phyloP scores from a whole-genome alignment of 805 yeast genomes.

The Spathaspora hagerdaliae region DNA sequence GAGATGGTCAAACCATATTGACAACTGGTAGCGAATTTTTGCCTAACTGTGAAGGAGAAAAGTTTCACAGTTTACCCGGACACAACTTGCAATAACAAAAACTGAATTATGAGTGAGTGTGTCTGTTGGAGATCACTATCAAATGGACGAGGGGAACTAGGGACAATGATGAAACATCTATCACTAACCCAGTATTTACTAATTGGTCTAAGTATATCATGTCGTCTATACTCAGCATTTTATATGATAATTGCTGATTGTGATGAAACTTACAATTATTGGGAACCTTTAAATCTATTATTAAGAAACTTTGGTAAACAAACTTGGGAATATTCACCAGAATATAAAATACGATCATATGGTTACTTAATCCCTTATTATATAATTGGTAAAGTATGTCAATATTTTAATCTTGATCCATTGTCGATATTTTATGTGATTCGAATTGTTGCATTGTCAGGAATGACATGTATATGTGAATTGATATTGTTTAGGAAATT shows the following conservation, averaged over 20 bases:
- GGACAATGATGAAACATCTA: conserved; percentile 2
- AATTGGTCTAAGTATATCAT: conserved; percentile 6
- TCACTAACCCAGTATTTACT: conserved; percentile 6
- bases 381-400: conserved; percentile 20
- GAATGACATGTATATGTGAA: conserved; percentile 49
- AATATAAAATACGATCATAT: conserved; percentile 83
- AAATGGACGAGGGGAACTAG: not conserved
- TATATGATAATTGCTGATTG: conserved; percentile 81
- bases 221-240: conserved; percentile 38
- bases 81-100: too few relatives aligned
- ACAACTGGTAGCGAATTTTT: too few relatives aligned
- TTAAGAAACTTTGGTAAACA: conserved; percentile 83
- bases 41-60: too few relatives aligned
- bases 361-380: conserved; percentile 59
- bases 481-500: conserved; percentile 44
- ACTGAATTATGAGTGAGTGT: too few relatives aligned
- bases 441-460: conserved; percentile 38
- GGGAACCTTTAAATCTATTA: conserved; percentile 86
- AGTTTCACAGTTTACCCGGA: too few relatives aligned
- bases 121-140: too few relatives aligned
- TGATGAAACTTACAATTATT: conserved; percentile 88
- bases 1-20: too few relatives aligned
- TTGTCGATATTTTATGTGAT: conserved; percentile 45
- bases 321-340: conserved; percentile 96
- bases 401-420: conserved; percentile 6